Conservation (phyloP, 1,284 basidiomycete species). For the Cryptococcus depauperatus region DNA sequence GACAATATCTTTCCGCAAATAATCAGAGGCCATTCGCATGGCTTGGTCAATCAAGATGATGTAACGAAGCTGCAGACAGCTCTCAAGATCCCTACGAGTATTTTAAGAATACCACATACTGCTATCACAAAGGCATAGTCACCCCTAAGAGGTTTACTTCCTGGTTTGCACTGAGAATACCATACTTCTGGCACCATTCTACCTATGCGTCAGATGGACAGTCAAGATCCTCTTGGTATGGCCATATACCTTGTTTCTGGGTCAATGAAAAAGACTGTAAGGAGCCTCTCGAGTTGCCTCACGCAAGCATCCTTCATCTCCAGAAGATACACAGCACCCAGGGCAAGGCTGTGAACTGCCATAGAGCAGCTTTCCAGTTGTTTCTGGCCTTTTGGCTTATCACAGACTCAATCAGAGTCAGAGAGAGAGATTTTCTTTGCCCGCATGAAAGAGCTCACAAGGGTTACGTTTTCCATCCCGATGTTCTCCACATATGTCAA, state of each 20-base stretch:
- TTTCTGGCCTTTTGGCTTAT: conserved; percentile 23
- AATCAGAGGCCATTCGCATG: conserved; percentile 6
- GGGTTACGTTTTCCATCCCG: conserved; percentile 33
- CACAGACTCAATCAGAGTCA: conserved; percentile 13
- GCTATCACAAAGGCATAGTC: conserved; percentile 29
- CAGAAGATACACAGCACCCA: conserved; percentile 12
- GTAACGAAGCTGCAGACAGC: conserved; percentile 20
- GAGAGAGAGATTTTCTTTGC: background rate
- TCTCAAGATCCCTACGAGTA: background rate
- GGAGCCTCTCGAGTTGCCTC: conserved; percentile 12
- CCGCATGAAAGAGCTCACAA: conserved; percentile 15
- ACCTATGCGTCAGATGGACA: too few relatives aligned
- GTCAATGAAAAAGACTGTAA: conserved; percentile 32
- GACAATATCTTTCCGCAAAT: conserved; percentile 3
- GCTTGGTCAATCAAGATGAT: conserved; percentile 28
- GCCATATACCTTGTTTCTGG: conserved; percentile 17
- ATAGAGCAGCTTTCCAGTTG: conserved; percentile 21
- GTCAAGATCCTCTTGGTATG: background rate
- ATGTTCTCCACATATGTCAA: conserved; percentile 13
- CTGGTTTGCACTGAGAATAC: conserved; percentile 28
- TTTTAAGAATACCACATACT: conserved; percentile 14
- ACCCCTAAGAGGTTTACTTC: conserved; percentile 16
- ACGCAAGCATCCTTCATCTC: conserved; percentile 5
- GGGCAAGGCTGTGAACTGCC: conserved; percentile 18
- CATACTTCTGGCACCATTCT: conserved; percentile 28